A percentile compares a stretch with the other conserved stretches of the same genome.
Conservation (phyloP, 306 rosid species). For the Pachyrhizus erosus region DNA sequence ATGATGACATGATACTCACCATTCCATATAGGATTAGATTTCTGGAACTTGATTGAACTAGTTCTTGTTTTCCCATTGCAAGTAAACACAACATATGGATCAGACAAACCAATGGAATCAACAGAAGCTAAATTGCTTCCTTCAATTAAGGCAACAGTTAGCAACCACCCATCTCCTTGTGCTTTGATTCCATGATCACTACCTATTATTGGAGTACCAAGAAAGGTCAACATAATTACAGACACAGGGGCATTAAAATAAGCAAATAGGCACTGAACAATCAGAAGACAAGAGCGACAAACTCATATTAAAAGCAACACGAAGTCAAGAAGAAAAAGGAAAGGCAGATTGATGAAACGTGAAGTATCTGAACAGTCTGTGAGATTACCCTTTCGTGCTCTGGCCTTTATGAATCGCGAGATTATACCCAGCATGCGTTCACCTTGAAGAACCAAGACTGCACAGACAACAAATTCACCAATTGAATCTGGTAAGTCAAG, state of each 20-base stretch:
- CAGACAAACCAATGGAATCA: slow-evolving; percentile 85
- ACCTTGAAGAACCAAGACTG: slow-evolving; percentile 90
- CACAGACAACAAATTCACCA: slow-evolving; percentile 83
- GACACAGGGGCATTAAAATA: slow-evolving; percentile 27
- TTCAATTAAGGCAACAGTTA: slow-evolving; percentile 94
- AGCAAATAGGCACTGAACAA: background rate
- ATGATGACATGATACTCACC: slow-evolving; percentile 56
- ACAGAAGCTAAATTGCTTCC: slow-evolving; percentile 90
- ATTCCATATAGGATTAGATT: slow-evolving; percentile 88
- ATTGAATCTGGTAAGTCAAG: slow-evolving; percentile 97
- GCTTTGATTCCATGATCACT: slow-evolving; percentile 99
- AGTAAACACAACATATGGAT: slow-evolving; percentile 91
- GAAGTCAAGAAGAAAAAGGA: slow-evolving; percentile 24
- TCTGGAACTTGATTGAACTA: slow-evolving; percentile 97
- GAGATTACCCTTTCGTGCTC: slow-evolving; percentile 75
- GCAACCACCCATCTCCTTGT: slow-evolving; percentile 98
- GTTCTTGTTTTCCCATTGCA: slow-evolving; percentile 97
- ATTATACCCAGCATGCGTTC: slow-evolving; percentile 78
- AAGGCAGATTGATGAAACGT: slow-evolving; percentile 6
- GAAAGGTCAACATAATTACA: slow-evolving; percentile 32
- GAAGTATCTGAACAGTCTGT: slow-evolving; percentile 11
- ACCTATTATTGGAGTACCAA: slow-evolving; percentile 55
- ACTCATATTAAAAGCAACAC: slow-evolving; percentile 29
- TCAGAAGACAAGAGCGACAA: slow-evolving; percentile 7
- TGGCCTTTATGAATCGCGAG: slow-evolving; percentile 94